Evolutionary conservation across 2,329 filamentous ascomycete species (phyloP).

Genomic region (Aspergillus piperis): DNA sequence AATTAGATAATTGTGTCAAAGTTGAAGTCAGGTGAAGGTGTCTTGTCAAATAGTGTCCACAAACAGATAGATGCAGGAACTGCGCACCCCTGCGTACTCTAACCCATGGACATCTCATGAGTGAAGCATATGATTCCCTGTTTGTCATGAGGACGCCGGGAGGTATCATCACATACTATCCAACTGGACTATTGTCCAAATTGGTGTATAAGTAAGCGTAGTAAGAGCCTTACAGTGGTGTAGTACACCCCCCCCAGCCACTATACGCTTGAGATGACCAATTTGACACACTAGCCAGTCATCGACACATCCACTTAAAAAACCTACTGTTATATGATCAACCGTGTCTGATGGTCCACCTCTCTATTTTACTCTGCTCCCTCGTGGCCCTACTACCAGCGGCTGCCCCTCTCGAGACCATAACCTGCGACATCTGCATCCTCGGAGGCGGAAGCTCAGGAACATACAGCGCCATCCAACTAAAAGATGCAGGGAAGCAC

Average conservation of each 20-base stretch:
- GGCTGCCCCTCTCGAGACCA: constrained; percentile 2
- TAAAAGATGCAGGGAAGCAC: constrained; percentile 33
- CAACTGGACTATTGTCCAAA: neutral
- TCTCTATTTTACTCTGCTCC: neutral
- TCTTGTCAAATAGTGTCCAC: neutral
- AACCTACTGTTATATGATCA: too few species aligned
- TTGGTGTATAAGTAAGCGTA: neutral
- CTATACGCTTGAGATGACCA: neutral
- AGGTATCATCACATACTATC: neutral
- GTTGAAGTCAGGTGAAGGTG: neutral
- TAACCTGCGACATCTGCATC: constrained; percentile 35
- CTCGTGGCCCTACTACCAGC: neutral
- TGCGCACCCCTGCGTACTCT: neutral
- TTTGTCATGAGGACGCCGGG: neutral
- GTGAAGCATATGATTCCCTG: neutral
- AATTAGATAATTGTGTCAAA: neutral
- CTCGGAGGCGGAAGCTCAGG: constrained; percentile 41
- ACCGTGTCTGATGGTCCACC: neutral
- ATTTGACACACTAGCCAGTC: neutral
- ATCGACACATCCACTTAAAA: too few species aligned
- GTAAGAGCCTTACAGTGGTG: neutral
- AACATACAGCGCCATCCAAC: constrained; percentile 35
- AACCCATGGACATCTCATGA: neutral
- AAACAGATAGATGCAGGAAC: neutral
- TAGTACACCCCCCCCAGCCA: neutral